Evolutionary conservation across 1,284 basidiomycete genomes (phyloP).

Genomic region (Ceratobasidium sp.): DNA sequence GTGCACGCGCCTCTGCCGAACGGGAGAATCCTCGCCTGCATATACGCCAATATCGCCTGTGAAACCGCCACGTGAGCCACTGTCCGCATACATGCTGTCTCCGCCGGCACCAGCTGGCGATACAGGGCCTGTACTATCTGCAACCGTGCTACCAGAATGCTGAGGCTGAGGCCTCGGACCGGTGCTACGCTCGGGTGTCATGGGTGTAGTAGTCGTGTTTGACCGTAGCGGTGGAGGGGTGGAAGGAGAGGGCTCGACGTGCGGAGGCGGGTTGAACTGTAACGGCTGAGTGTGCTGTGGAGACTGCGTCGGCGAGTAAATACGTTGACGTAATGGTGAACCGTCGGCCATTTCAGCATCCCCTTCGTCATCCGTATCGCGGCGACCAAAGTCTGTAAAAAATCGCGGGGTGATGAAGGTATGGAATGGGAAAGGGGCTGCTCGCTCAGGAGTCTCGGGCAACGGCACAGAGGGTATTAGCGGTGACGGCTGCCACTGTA

Average conservation of each 20-base stretch:
- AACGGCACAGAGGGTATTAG: slow-evolving; percentile 29
- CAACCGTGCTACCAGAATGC: slow-evolving; percentile 42
- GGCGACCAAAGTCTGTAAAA: slow-evolving; percentile 40
- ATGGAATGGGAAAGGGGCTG: slow-evolving; percentile 41
- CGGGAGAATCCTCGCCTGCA: slow-evolving; percentile 38
- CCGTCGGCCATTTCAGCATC: slow-evolving; percentile 43
- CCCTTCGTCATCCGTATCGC: slow-evolving; percentile 40
- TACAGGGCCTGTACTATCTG: slow-evolving; percentile 33
- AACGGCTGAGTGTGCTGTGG: slow-evolving; percentile 2
- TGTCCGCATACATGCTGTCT: slow-evolving; percentile 30
- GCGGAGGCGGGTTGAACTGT: background rate
- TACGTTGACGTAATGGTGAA: slow-evolving; percentile 29
- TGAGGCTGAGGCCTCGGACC: slow-evolving; percentile 39
- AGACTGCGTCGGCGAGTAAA: slow-evolving; percentile 27
- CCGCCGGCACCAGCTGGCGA: slow-evolving; percentile 24
- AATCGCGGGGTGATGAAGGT: slow-evolving; percentile 41
- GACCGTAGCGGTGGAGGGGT: slow-evolving; percentile 30
- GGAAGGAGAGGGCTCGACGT: slow-evolving; percentile 23
- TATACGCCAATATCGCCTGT: slow-evolving; percentile 31
- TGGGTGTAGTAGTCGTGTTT: slow-evolving; percentile 17
- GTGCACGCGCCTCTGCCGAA: slow-evolving; percentile 40
- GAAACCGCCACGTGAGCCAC: slow-evolving; percentile 16
- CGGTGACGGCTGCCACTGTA: slow-evolving; percentile 43
- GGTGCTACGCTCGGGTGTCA: slow-evolving; percentile 40
- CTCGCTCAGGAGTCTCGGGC: slow-evolving; percentile 40